These are phyloP conservation scores for Podospora conica DNA, from an alignment of 495 filamentous ascomycete genomes.

Conservation along the genomic window DNA sequence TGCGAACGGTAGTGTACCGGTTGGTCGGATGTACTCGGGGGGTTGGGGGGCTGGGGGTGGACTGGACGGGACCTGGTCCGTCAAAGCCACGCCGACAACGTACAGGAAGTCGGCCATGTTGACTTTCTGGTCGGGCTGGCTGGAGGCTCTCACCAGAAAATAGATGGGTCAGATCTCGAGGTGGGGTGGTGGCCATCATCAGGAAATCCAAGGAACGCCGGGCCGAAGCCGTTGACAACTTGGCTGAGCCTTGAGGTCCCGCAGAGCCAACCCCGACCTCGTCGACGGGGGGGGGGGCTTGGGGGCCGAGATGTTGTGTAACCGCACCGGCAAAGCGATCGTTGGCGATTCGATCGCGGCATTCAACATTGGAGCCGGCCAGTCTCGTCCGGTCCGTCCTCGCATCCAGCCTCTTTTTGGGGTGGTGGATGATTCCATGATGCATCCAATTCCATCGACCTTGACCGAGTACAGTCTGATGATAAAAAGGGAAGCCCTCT, in stretches of 20 bases:
- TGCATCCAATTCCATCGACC: no score
- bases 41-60: no score
- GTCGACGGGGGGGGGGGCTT: no score
- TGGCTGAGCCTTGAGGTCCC: no score
- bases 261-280: background rate
- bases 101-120: background rate
- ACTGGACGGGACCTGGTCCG: no score
- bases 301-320: background rate
- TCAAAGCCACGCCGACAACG: background rate
- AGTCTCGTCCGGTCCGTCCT: background rate
- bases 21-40: no score
- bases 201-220: background rate
- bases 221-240: background rate
- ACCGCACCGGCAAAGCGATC: background rate
- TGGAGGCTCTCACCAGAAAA: background rate
- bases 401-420: background rate
- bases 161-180: no score
- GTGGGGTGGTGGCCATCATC: background rate
- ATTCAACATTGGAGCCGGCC: background rate
- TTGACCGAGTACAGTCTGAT: background rate
- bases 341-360: background rate
- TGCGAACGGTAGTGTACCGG: no score
- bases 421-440: no score
- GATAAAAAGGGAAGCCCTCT: background rate
- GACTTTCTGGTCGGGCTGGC: background rate